phyloP scores from a whole-genome alignment of 306 rosid genomes.

The Sechiopsis laciniata region DNA sequence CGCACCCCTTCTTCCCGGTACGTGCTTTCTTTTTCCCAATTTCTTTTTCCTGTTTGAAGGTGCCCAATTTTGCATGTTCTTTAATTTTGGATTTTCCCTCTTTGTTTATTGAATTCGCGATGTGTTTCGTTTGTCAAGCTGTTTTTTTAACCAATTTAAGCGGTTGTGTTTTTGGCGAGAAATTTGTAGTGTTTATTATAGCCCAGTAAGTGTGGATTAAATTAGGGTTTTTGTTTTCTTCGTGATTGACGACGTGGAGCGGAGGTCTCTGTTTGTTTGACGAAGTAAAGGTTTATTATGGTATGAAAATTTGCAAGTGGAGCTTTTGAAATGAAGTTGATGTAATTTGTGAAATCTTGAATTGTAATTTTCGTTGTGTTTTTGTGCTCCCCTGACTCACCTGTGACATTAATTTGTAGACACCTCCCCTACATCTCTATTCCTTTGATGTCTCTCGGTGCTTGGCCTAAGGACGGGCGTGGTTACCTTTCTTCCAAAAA shows the following conservation, averaged over 20 bases:
- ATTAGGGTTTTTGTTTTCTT: slow-evolving; percentile 6
- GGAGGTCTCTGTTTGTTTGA: too few species aligned
- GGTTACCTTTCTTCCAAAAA: too few species aligned
- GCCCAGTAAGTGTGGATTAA: neutral
- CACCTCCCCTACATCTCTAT: too few species aligned
- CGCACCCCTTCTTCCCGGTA: slow-evolving; percentile 24
- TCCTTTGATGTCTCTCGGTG: too few species aligned
- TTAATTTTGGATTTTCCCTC: neutral
- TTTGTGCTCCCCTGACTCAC: too few species aligned
- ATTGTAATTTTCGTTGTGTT: neutral
- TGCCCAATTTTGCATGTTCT: slow-evolving; percentile 16
- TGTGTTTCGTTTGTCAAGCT: neutral
- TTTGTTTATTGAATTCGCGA: neutral
- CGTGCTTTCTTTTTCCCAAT: neutral
- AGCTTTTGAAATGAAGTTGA: slow-evolving; percentile 1
- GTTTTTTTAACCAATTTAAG: neutral
- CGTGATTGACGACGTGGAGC: neutral
- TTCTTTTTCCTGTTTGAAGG: neutral
- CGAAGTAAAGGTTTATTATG: neutral
- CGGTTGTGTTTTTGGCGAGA: slow-evolving; percentile 12
- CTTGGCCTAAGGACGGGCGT: too few species aligned
- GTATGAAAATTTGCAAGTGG: neutral
- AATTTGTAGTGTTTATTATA: neutral
- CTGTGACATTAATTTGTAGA: too few species aligned
- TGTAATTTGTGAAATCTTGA: neutral